Evolutionary conservation across 1,284 basidiomycete species (phyloP).

Genomic region (Moesziomyces aphidis): DNA sequence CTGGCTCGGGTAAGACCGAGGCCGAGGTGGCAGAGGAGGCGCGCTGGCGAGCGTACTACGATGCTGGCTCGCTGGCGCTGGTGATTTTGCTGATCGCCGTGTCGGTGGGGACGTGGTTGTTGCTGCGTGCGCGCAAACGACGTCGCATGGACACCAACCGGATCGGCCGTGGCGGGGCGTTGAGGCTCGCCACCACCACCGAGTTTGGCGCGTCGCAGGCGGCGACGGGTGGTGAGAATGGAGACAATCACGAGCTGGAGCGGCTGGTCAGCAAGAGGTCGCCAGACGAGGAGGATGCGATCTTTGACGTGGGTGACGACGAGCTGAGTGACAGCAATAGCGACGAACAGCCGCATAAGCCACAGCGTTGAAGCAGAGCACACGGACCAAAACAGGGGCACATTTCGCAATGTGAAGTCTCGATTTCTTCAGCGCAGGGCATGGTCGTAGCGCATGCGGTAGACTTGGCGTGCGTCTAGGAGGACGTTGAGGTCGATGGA

Average conservation of each 20-base stretch:
- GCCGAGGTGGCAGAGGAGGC: slow-evolving; percentile 63
- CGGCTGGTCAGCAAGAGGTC: slow-evolving; percentile 33
- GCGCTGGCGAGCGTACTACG: slow-evolving; percentile 69
- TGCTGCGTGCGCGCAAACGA: slow-evolving; percentile 75
- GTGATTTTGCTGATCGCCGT: slow-evolving; percentile 80
- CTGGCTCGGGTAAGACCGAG: slow-evolving; percentile 66
- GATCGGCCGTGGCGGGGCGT: slow-evolving; percentile 29
- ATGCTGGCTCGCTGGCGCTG: slow-evolving; percentile 86
- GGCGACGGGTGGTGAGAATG: slow-evolving; percentile 63
- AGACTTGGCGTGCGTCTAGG: slow-evolving; percentile 48
- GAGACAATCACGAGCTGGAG: slow-evolving; percentile 49
- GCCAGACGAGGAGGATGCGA: slow-evolving; percentile 56
- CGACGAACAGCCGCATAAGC: not conserved
- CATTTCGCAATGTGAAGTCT: not conserved
- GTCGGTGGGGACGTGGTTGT: slow-evolving; percentile 79
- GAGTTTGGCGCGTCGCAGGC: slow-evolving; percentile 12
- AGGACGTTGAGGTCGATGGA: slow-evolving; percentile 53
- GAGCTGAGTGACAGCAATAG: slow-evolving; percentile 29
- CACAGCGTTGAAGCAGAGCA: no score
- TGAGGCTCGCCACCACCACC: slow-evolving; percentile 29
- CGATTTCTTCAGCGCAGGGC: slow-evolving; percentile 15
- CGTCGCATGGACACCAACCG: slow-evolving; percentile 25
- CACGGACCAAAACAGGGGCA: not conserved
- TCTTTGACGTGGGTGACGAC: slow-evolving; percentile 72
- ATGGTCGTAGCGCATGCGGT: slow-evolving; percentile 53